Evolutionary conservation across 257 asterid species (phyloP).

Genomic region (Penstemon newberryi): DNA sequence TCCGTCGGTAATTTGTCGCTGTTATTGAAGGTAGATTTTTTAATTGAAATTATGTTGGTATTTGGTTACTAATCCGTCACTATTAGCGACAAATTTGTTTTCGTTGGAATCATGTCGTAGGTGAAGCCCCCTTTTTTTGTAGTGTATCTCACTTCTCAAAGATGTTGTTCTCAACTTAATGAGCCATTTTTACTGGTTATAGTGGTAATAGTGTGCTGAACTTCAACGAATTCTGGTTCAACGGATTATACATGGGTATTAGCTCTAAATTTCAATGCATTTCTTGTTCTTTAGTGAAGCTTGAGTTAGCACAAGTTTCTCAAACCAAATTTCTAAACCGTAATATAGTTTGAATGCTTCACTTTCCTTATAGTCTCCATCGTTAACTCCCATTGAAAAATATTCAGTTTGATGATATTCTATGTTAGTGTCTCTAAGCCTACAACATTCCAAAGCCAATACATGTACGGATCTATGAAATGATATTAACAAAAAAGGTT

Average conservation of each 20-base stretch:
- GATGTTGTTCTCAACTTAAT: slow-evolving; percentile 98
- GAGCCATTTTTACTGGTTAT: slow-evolving; percentile 97
- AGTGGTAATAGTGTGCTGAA: slow-evolving; percentile 99
- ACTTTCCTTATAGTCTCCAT: slow-evolving; percentile 9
- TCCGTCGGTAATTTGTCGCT: no score
- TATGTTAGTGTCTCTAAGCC: slow-evolving; percentile 1
- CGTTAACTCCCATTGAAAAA: no score
- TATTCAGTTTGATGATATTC: neutral
- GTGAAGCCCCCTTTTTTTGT: slow-evolving; percentile 32
- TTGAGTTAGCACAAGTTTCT: slow-evolving; percentile 26
- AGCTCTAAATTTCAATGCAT: slow-evolving; percentile 80
- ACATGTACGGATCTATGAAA: neutral
- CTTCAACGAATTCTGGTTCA: slow-evolving; percentile 99
- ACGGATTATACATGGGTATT: slow-evolving; percentile 90
- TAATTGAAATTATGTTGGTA: no score
- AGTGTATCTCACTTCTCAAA: slow-evolving; percentile 89
- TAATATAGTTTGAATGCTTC: neutral
- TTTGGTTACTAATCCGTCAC: no score
- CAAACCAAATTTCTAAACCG: slow-evolving; percentile 8
- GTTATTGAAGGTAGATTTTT: no score
- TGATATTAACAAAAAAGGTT: neutral
- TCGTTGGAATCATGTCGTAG: no score
- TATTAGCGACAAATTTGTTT: no score
- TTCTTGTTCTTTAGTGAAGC: slow-evolving; percentile 44
- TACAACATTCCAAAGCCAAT: slow-evolving; percentile 8